phyloP scores from a whole-genome alignment of 2,329 filamentous ascomycete species.

The Cercospora sesami region DNA sequence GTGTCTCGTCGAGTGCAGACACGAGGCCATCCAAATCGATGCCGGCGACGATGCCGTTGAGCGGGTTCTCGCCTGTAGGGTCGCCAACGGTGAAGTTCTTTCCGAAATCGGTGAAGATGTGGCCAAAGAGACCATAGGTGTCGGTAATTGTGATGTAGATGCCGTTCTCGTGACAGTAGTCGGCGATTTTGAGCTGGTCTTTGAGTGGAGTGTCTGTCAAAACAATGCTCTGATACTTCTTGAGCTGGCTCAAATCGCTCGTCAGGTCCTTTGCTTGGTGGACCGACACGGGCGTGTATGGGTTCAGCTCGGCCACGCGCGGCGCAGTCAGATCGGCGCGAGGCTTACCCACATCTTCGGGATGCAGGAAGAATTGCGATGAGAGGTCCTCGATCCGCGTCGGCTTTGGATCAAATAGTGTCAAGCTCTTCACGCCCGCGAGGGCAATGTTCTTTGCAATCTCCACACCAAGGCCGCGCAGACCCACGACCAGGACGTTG shows the following conservation, averaged over 20 bases:
- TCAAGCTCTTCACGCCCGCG: slow-evolving; percentile 95
- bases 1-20: slow-evolving; percentile 88
- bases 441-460: slow-evolving; percentile 98
- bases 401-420: slow-evolving; percentile 84
- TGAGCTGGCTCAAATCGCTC: slow-evolving; percentile 75
- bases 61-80: slow-evolving; percentile 82
- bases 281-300: slow-evolving; percentile 86
- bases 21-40: slow-evolving; percentile 90
- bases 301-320: slow-evolving; percentile 89
- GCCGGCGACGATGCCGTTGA: slow-evolving; percentile 83
- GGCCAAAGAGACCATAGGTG: slow-evolving; percentile 90
- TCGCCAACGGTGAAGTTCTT: slow-evolving; percentile 90
- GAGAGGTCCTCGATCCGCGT: slow-evolving; percentile 86
- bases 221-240: slow-evolving; percentile 90
- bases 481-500: slow-evolving; percentile 85
- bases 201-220: slow-evolving; percentile 80
- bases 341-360: slow-evolving; percentile 86
- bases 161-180: slow-evolving; percentile 91
- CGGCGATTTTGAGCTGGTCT: slow-evolving; percentile 78
- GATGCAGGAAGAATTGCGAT: slow-evolving; percentile 92
- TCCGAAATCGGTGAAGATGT: slow-evolving; percentile 96
- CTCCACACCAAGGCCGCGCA: slow-evolving; percentile 94
- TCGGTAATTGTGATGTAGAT: slow-evolving; percentile 88
- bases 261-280: slow-evolving; percentile 66
- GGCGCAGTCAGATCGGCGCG: slow-evolving; percentile 84